Percentiles rank a stretch among this genome's conserved stretches.
phyloP scores from a whole-genome alignment of 305 asterid species.

The Ruellia speciosa region DNA sequence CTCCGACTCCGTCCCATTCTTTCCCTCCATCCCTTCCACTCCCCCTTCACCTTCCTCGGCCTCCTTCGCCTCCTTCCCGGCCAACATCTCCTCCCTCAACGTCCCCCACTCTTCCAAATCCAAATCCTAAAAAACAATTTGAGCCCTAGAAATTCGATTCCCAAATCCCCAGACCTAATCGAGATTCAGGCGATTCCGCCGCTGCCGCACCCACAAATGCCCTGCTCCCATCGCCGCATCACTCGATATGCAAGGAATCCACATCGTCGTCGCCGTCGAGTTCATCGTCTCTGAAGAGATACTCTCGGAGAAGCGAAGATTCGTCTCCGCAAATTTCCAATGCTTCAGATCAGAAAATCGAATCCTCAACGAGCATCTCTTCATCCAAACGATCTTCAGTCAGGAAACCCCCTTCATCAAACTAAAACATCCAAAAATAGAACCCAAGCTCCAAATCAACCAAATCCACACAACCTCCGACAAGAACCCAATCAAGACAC shows the following conservation, averaged over 20 bases:
- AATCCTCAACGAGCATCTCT: neutral
- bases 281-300: constrained; percentile 49
- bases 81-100: too few species aligned
- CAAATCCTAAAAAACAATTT: constrained; percentile 43
- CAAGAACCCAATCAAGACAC: too few species aligned
- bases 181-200: constrained; percentile 51
- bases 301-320: constrained; percentile 47
- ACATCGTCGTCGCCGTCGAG: constrained; percentile 47
- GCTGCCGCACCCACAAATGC: constrained; percentile 22
- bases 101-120: too few species aligned
- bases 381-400: too few species aligned
- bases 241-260: constrained; percentile 29
- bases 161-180: constrained; percentile 67
- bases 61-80: too few species aligned
- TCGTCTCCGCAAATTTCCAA: constrained; percentile 29
- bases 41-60: too few species aligned
- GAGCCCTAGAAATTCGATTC: constrained; percentile 46
- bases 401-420: too few species aligned
- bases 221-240: constrained; percentile 19
- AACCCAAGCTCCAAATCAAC: too few species aligned
- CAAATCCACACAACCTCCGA: too few species aligned
- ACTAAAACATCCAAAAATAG: too few species aligned
- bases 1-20: too few species aligned
- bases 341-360: neutral
- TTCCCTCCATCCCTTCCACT: too few species aligned